Conservation (phyloP, 257 asterid genomes). For the Nicotiana undulata region DNA sequence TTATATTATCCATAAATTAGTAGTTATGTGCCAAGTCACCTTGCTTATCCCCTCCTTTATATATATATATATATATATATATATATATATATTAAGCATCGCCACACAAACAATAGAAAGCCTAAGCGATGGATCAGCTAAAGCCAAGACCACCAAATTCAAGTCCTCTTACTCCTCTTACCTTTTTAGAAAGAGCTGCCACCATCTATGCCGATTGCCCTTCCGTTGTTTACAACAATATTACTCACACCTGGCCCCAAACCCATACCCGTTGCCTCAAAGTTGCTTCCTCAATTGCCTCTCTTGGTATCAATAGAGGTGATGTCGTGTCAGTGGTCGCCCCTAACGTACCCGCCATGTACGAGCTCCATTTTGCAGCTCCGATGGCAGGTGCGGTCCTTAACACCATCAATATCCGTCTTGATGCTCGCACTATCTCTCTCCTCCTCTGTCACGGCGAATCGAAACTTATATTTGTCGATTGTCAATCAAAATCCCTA, state of each 20-base stretch:
- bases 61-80: too few species aligned
- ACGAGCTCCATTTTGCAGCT: slow-evolving; percentile 65
- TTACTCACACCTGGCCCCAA: slow-evolving; percentile 48
- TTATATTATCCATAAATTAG: too few species aligned
- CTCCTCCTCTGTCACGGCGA: slow-evolving; percentile 49
- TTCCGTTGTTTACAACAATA: slow-evolving; percentile 38
- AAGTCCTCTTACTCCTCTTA: slow-evolving; percentile 48
- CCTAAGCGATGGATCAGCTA: slow-evolving; percentile 24
- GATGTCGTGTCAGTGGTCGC: slow-evolving; percentile 63
- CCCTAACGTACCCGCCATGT: slow-evolving; percentile 73
- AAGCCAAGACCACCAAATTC: slow-evolving; percentile 46
- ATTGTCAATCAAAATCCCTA: slow-evolving; percentile 34
- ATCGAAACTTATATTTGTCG: slow-evolving; percentile 52
- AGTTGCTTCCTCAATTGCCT: slow-evolving; percentile 47
- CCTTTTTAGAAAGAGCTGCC: slow-evolving; percentile 54
- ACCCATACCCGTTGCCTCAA: slow-evolving; percentile 42
- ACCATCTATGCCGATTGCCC: slow-evolving; percentile 50
- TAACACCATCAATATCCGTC: slow-evolving; percentile 59
- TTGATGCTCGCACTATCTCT: slow-evolving; percentile 57
- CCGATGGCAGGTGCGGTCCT: slow-evolving; percentile 81
- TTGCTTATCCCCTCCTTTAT: too few species aligned
- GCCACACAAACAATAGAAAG: background rate
- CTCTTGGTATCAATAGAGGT: slow-evolving; percentile 40
- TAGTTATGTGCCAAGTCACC: too few species aligned
- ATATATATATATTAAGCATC: background rate